Evolutionary conservation across 495 filamentous ascomycete species (phyloP).

Genomic region (Tuber aestivum): DNA sequence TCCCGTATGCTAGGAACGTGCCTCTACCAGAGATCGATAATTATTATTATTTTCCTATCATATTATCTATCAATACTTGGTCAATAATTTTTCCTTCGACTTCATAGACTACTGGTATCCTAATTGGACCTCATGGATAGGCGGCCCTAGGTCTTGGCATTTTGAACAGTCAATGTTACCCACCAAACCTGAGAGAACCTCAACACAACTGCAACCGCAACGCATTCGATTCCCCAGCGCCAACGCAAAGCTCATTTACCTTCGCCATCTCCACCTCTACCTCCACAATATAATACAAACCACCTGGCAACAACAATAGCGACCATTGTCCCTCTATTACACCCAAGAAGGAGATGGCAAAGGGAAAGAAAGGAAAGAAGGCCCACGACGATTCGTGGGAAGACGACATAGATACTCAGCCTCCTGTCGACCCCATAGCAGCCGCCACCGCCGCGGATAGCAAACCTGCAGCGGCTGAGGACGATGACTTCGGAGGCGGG

Average conservation of each 20-base stretch:
- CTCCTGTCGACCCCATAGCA: constrained; percentile 48
- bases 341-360: constrained; percentile 28
- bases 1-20: not conserved
- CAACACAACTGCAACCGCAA: constrained; percentile 1
- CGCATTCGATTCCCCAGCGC: constrained; percentile 12
- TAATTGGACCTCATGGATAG: constrained; percentile 3
- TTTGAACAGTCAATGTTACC: constrained; percentile 20
- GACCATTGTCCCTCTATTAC: not conserved
- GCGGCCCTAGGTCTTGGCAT: constrained; percentile 24
- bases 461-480: constrained; percentile 30
- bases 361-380: constrained; percentile 77
- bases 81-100: not conserved
- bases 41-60: not conserved
- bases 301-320: not conserved
- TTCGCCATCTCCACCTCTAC: not conserved
- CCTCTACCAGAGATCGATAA: not conserved
- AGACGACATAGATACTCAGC: constrained; percentile 47
- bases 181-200: constrained; percentile 10
- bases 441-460: constrained; percentile 47
- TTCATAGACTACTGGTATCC: not conserved
- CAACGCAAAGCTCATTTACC: not conserved
- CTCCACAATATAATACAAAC: not conserved
- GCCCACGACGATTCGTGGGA: constrained; percentile 94
- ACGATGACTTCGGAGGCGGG: constrained; percentile 52
- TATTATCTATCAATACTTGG: not conserved